Base-by-base conservation (phyloP, 257 asterid genomes). In the Marsdenia floribunda region DNA sequence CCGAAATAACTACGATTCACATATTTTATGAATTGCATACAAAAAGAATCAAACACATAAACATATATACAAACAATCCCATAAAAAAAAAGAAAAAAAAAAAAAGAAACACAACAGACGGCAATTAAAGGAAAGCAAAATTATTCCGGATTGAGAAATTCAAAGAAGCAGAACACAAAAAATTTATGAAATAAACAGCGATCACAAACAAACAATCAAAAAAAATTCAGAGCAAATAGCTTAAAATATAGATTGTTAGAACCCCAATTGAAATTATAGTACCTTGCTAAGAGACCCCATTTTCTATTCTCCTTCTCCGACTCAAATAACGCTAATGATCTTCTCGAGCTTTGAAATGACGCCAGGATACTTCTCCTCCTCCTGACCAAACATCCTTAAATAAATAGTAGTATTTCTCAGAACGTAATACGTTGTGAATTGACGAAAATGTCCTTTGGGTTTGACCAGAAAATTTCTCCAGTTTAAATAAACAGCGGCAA, bases 211-310 rank as follows among this genome's bases (percentile, higher is more conserved):
- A 18, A 18, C 10, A 67, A 40, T 22, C 12, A 22, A 10, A 46
- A n/a, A n/a, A 13, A 46, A 21, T 6, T 15, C 6, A 22, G n/a
- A 38, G 3, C 15, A 53, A 11, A 52, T 3, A 73, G 4, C 14
- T 9, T 1, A 4, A 19, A 1, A 0, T 54, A 54, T 49, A 24
- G 29, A 6, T 49, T 8, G 4, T 4, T 3, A 55, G 3, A 22
- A 15, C 12, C 50, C 13, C 13, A 37, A 44, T 2, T 19, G 38
- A 33, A 67, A 15, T 53, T n/a, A 72, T 75, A 44, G 49, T 44
- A 80, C 83, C 83, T 75, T 73, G n/a, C 66, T 15, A 42, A 80
- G 66, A 54, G 83, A 80, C 22, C 83, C 83, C 83, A 80, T 80
- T 42, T 38, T 13, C 2, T 29, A 11, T 3, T 12, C 29, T 33